These are phyloP conservation scores for Effrenium voratum DNA, from an alignment of 73 alveolate genomes.

Conservation along the genomic window DNA sequence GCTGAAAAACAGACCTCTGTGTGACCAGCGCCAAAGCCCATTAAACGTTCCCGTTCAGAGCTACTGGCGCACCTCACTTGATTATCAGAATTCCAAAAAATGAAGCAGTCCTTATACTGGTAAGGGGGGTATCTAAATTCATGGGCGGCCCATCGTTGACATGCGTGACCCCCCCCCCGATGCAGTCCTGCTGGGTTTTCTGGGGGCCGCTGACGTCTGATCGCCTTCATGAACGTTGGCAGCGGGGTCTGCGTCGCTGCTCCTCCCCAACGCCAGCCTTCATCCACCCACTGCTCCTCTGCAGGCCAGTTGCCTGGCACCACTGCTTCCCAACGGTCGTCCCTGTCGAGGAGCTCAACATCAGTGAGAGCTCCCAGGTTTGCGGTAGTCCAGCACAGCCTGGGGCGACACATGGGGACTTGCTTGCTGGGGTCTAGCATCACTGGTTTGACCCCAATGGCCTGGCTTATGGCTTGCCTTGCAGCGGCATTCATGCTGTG, in stretches of 20 bases:
- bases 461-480: not conserved
- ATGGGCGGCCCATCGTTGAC: not conserved
- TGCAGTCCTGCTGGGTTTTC: not conserved
- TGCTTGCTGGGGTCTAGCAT: not conserved
- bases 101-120: not conserved
- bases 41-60: not conserved
- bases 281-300: too few relatives aligned
- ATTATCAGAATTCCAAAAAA: not conserved
- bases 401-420: slow-evolving; percentile 1
- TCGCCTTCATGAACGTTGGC: not conserved
- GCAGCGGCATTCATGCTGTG: not conserved
- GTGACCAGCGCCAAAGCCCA: not conserved
- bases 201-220: not conserved
- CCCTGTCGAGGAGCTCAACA: too few relatives aligned
- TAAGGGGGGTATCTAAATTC: not conserved
- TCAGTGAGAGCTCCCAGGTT: not conserved
- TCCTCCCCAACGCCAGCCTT: too few relatives aligned
- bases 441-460: not conserved
- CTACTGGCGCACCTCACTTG: not conserved
- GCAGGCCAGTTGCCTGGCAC: too few relatives aligned
- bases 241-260: too few relatives aligned
- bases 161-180: not conserved
- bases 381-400: not conserved
- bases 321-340: too few relatives aligned
- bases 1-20: not conserved